Conservation (phyloP, 352 stramenopile species). For the Albugo candida region DNA sequence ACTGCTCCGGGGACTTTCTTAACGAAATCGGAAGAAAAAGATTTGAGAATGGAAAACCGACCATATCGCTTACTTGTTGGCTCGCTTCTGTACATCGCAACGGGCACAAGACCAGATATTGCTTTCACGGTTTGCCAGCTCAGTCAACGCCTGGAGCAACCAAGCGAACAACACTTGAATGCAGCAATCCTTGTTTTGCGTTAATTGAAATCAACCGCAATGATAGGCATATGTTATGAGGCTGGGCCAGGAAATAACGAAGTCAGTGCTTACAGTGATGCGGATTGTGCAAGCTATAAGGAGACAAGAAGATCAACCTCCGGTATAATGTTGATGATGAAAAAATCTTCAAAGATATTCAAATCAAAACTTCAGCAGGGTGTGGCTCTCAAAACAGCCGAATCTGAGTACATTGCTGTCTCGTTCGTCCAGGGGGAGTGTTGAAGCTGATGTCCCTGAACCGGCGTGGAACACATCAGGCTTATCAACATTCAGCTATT, state of each 20-base stretch:
- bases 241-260: neutral
- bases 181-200: neutral
- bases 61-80: too few relatives aligned
- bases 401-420: conserved; percentile 13
- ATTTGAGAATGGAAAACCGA: too few relatives aligned
- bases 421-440: neutral
- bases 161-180: neutral
- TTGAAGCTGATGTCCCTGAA: too few relatives aligned
- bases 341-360: conserved; percentile 6
- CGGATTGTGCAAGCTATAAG: conserved; percentile 7
- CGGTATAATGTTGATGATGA: conserved; percentile 8
- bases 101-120: neutral
- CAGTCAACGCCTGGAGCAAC: neutral
- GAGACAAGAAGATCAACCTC: conserved; percentile 7
- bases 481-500: too few relatives aligned
- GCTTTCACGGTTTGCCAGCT: neutral
- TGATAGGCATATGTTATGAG: conserved; percentile 4
- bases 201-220: neutral
- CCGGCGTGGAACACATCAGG: too few relatives aligned
- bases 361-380: conserved; percentile 8
- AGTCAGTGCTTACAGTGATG: conserved; percentile 6
- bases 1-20: neutral
- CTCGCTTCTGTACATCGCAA: neutral
- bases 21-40: neutral
- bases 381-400: conserved; percentile 7